Percentiles rank a stretch among this genome's conserved stretches.
These are phyloP conservation scores for Bertia moriformis DNA, from an alignment of 2,329 filamentous ascomycete genomes.

Conservation along the genomic window DNA sequence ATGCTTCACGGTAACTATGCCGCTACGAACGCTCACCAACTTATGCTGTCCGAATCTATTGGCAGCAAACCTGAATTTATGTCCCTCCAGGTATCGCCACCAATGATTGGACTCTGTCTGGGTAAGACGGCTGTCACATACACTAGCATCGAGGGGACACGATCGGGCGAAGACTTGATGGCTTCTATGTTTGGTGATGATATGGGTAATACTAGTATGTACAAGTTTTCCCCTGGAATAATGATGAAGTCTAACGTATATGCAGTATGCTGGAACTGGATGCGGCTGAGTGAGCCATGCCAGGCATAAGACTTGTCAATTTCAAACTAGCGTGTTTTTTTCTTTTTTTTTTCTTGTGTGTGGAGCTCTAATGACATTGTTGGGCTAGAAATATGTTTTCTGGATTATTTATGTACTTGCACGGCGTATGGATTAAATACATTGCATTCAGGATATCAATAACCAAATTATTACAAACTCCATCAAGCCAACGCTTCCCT, in stretches of 20 bases:
- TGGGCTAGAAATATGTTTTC: no score
- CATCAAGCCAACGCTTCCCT: slow-evolving; percentile 16
- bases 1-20: slow-evolving; percentile 59
- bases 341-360: no score
- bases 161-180: slow-evolving; percentile 47
- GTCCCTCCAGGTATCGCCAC: slow-evolving; percentile 35
- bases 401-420: no score
- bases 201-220: slow-evolving; percentile 48
- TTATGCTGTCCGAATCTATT: slow-evolving; percentile 29
- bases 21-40: slow-evolving; percentile 53
- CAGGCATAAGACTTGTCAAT: no score
- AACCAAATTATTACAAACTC: neutral
- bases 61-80: slow-evolving; percentile 27
- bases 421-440: no score
- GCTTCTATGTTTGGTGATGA: slow-evolving; percentile 53
- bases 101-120: slow-evolving; percentile 58
- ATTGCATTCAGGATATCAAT: neutral
- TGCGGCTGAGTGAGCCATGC: slow-evolving; percentile 24
- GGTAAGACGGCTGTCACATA: slow-evolving; percentile 57
- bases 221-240: neutral
- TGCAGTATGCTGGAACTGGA: slow-evolving; percentile 38
- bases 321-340: no score
- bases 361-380: no score
- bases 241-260: slow-evolving; percentile 4
- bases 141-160: slow-evolving; percentile 37